A percentile compares a stretch with the other conserved stretches of the same genome.
phyloP scores from a whole-genome alignment of 2,329 filamentous ascomycete species.

The Paracorniculantispora psalliotae region DNA sequence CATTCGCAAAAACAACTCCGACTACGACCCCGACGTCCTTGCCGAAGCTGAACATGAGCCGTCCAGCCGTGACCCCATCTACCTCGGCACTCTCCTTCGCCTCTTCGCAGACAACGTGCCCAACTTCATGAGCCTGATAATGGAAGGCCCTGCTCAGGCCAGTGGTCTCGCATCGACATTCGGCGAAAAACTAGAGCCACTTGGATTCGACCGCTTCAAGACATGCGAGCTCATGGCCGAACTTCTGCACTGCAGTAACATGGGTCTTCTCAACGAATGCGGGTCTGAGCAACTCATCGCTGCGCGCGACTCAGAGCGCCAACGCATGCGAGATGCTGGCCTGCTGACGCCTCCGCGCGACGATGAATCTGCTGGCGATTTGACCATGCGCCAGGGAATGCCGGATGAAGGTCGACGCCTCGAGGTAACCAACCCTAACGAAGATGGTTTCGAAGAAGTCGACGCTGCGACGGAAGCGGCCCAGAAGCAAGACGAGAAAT shows the following conservation, averaged over 20 bases:
- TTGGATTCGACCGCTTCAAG: conserved; percentile 97
- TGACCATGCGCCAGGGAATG: conserved; percentile 52
- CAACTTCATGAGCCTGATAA: conserved; percentile 87
- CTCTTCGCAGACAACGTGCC: conserved; percentile 88
- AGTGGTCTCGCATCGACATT: conserved; percentile 80
- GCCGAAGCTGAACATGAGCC: conserved; percentile 74
- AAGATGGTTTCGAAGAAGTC: conserved; percentile 94
- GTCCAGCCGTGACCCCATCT: conserved; percentile 87
- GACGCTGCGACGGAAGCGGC: conserved; percentile 63
- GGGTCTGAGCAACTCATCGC: conserved; percentile 85
- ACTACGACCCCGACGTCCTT: conserved; percentile 91
- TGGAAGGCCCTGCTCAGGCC: conserved; percentile 69
- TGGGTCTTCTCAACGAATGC: conserved; percentile 88
- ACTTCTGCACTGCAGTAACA: conserved; percentile 94
- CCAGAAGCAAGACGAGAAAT: background rate
- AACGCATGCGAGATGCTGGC: conserved; percentile 71
- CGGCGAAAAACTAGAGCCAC: conserved; percentile 82
- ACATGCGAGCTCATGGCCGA: conserved; percentile 99
- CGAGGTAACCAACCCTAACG: conserved; percentile 74
- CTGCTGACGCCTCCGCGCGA: conserved; percentile 49
- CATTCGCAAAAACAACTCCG: conserved; percentile 98
- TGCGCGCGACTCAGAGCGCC: conserved; percentile 73
- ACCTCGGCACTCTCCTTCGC: conserved; percentile 82
- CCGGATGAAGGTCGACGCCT: conserved; percentile 63
- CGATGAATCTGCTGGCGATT: conserved; percentile 43